These are phyloP conservation scores for Pestalotiopsis sp. DNA, from an alignment of 2,329 filamentous ascomycete species.

Conservation along the genomic window DNA sequence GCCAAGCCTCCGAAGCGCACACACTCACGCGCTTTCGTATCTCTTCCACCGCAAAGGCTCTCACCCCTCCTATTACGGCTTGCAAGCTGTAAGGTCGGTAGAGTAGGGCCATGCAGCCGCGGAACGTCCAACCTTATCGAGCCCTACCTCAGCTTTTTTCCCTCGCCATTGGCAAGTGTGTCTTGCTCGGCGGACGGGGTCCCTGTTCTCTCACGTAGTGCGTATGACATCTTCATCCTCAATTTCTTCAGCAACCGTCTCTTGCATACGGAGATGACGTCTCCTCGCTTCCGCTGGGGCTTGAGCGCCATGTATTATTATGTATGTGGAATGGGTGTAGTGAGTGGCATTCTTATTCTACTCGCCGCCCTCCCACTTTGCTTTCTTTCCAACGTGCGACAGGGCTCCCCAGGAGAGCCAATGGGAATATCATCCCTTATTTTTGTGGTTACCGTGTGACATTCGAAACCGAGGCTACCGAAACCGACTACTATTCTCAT, in stretches of 20 bases:
- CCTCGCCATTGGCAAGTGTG: not conserved
- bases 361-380: not conserved
- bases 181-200: not conserved
- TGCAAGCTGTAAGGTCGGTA: not conserved
- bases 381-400: not conserved
- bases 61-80: not conserved
- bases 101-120: constrained; percentile 13
- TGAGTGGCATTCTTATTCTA: not conserved
- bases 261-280: not conserved
- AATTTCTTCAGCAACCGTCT: constrained; percentile 13
- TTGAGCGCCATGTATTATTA: not conserved
- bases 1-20: not conserved
- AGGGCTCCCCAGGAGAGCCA: not conserved
- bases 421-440: not conserved
- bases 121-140: constrained; percentile 11
- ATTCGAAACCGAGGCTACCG: not conserved
- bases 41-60: not conserved
- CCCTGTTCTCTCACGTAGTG: constrained; percentile 11
- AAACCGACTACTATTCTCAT: not conserved
- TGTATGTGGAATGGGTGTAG: too few species aligned
- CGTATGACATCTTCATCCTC: constrained; percentile 14
- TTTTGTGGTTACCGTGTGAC: not conserved
- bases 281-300: not conserved
- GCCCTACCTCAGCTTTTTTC: not conserved
- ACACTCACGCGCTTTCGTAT: not conserved